Conservation (phyloP, 805 yeast genomes). For the Millerozyma miso region DNA sequence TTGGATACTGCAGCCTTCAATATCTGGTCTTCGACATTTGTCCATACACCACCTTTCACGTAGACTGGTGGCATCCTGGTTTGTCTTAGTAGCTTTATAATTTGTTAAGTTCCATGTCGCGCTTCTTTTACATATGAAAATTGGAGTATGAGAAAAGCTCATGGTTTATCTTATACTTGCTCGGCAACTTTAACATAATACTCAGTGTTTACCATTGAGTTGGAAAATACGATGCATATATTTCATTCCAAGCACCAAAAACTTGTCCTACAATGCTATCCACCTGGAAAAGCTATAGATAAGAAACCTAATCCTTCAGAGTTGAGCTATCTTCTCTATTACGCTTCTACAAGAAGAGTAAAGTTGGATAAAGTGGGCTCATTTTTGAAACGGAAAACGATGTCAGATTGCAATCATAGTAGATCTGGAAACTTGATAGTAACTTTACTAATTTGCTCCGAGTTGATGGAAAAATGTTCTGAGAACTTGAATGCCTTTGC, state of each 20-base stretch:
- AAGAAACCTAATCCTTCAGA: constrained; percentile 93
- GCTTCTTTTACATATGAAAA: too few species aligned
- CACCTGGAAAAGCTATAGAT: constrained; percentile 79
- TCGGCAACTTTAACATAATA: neutral
- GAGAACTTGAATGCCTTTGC: constrained; percentile 86
- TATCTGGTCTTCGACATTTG: constrained; percentile 80
- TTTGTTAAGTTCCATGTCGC: neutral
- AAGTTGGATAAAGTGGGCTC: constrained; percentile 83
- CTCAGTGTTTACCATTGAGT: neutral
- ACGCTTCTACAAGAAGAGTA: constrained; percentile 84
- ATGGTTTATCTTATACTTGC: neutral
- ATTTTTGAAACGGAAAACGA: constrained; percentile 60
- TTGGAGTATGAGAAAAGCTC: neutral
- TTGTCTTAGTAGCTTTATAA: too few species aligned
- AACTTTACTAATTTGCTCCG: constrained; percentile 64
- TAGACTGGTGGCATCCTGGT: constrained; percentile 53
- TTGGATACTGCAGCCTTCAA: constrained; percentile 87
- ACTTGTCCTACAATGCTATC: constrained; percentile 87
- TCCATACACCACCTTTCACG: constrained; percentile 89
- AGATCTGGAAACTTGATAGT: constrained; percentile 80
- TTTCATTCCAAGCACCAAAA: constrained; percentile 84
- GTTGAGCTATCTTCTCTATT: constrained; percentile 78
- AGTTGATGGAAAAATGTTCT: constrained; percentile 68
- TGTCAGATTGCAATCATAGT: constrained; percentile 54
- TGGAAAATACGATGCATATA: constrained; percentile 21